Conservation (phyloP, 805 yeast genomes). For the Candida vaughaniae region DNA sequence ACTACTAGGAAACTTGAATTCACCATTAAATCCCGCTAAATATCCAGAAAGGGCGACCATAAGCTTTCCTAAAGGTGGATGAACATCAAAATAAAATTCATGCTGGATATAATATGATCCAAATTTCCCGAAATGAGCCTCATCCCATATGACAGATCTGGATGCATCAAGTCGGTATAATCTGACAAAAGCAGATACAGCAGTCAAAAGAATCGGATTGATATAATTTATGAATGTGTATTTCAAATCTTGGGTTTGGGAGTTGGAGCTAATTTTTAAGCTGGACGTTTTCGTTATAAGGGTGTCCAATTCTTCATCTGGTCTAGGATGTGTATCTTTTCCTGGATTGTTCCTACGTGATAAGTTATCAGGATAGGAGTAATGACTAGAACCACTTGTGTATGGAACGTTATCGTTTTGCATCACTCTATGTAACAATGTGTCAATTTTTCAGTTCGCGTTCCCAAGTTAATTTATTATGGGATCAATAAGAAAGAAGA, state of each 20-base stretch:
- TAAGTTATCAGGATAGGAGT: no score
- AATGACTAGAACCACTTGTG: neutral
- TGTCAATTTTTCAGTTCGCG: conserved; percentile 1
- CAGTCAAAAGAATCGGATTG: conserved; percentile 35
- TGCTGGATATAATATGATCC: conserved; percentile 87
- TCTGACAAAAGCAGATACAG: conserved; percentile 49
- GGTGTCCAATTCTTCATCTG: conserved; percentile 21
- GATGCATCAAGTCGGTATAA: conserved; percentile 73
- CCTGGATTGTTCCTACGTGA: no score
- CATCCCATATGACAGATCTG: conserved; percentile 90
- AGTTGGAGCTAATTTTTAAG: conserved; percentile 12
- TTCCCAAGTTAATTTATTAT: no score
- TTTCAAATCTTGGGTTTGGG: conserved; percentile 6
- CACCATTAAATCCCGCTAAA: conserved; percentile 83
- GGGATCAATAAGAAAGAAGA: no score
- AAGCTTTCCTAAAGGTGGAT: conserved; percentile 96
- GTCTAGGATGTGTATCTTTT: no score
- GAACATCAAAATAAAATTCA: conserved; percentile 93
- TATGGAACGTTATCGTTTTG: neutral
- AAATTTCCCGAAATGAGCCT: conserved; percentile 96
- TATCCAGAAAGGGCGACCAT: conserved; percentile 85
- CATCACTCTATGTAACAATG: no score
- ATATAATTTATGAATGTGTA: conserved; percentile 15
- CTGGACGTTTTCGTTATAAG: conserved; percentile 21
- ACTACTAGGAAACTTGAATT: conserved; percentile 87